Evolutionary conservation across 371 early-diverging fungal genomes (phyloP), one percentile per base, ranked within the genome.

Genomic region (Haplosporangium sp.): DNA sequence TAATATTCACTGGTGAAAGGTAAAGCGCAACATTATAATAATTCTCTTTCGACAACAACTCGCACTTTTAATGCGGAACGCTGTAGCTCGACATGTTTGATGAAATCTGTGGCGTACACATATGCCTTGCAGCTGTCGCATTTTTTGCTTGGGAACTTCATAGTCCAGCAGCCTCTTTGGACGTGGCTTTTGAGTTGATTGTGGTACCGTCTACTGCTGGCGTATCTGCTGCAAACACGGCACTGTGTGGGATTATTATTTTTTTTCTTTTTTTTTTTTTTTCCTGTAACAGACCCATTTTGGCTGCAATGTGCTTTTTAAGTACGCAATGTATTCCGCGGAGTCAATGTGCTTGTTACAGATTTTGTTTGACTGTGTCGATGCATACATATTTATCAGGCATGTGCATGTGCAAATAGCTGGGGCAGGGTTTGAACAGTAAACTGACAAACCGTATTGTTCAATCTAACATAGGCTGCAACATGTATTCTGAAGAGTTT

Each of bases 401-500:
- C 62, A 63, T 69, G 37, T 69, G 68, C 44, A 60, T 60, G 61
- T 61, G 62, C 56, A 56, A 57, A 44, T 50, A 57, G 63, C 63
- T 63, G 38, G 39, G 69, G 69, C 68, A 68, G 48, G 61, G 61
- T 68, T 61, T 68, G 69, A 68, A 68, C 69, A 34, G 61, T 61
- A 60, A 68, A 69, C 63, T 69, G 70, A 70, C 58, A 70, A 40
- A 58, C 50, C 47, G 42, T 70, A 63, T 70, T 63, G 48, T 64
- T 70, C 71, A 64, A 70, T 70, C 64, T 63, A 69, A 62, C 48
- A 56, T 69, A 70, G 71, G 64, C 71, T 70, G 64, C 71, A 70
- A 59, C 59, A 70, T 70, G 71, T 35, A 70, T 59, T 70, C 71
- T 70, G 52, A 63, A 70, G 71, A 70, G 58, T 70, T 70, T 64